Evolutionary conservation across 768 basidiomycete genomes (phyloP), one percentile per base, ranked within the genome.

Genomic region (Leccinum ochraceum): DNA sequence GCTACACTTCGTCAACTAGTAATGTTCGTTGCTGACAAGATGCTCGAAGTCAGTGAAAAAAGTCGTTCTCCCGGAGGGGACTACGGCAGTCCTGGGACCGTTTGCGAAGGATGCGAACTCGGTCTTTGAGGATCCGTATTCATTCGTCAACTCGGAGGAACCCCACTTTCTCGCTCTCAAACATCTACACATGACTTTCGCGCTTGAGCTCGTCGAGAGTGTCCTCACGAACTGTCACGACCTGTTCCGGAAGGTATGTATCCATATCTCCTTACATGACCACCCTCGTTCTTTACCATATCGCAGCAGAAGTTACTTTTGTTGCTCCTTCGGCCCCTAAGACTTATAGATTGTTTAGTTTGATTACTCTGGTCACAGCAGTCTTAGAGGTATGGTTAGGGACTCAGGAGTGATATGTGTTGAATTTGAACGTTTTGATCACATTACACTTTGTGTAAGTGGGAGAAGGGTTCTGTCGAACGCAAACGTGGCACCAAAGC

Each of bases 11-110:
- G 95, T 3, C 96, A 98, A 71, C 81, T 98, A 2, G 93, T 98
- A 53, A 98, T 99, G 95, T 92, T 98, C 65, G 88, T 98, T 14
- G 92, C 98, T 50, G 97, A 99, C 76, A 95, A 96, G 71, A 91
- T 98, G 74, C 85, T 88, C 1, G 81, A 84, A 17, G 92, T 28
- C 60, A 6, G 51, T 74, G n/a, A 64, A 56, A n/a, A 78, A 83
- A 14, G 80, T 86, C 1, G 71, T 72, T 1, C 81, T 94, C 13
- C 90, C 92, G 3, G 83, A 93, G 62, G 93, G 89, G 4, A 80
- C 80, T 1, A 83, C 79, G 0, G 85, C 84, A 59, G 60, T 73
- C 0, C 78, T 98, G 1, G 83, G 86, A 0, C 89, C 91, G 0
- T 90, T 93, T 0, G 88, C 93, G 1, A 77, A 83, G 62, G 96